Evolutionary conservation across 1,284 basidiomycete species (phyloP).

Genomic region (Tylopilus sp.): DNA sequence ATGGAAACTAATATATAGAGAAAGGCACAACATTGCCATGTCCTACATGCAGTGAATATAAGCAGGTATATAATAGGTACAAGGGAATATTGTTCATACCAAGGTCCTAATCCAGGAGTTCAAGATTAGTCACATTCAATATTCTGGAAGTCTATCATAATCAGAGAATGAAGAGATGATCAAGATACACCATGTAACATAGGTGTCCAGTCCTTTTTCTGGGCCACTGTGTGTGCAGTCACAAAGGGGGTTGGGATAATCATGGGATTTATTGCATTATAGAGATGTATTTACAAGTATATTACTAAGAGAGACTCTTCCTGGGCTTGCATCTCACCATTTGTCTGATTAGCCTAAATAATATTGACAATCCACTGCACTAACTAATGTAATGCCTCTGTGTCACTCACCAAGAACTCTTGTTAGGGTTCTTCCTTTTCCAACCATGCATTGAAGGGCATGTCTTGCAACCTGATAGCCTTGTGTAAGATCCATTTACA

Average conservation of each 20-base stretch:
- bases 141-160: neutral
- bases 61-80: neutral
- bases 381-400: conserved; percentile 1
- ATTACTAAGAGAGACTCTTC: neutral
- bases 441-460: neutral
- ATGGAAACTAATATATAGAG: neutral
- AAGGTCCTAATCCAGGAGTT: neutral
- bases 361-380: neutral
- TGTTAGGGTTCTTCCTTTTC: neutral
- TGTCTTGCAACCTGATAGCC: neutral
- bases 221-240: neutral
- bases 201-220: neutral
- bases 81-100: neutral
- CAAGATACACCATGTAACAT: neutral
- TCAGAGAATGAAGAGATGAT: neutral
- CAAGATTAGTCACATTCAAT: neutral
- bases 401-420: neutral
- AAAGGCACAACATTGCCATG: neutral
- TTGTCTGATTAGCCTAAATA: conserved; percentile 4
- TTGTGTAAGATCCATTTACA: neutral
- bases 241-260: neutral
- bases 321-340: neutral
- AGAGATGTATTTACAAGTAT: neutral
- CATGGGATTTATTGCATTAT: neutral
- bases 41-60: neutral